Evolutionary conservation across 75 land plant genomes (phyloP), one percentile per base, ranked within the genome.

Genomic region (Adiantum capillusveneris): DNA sequence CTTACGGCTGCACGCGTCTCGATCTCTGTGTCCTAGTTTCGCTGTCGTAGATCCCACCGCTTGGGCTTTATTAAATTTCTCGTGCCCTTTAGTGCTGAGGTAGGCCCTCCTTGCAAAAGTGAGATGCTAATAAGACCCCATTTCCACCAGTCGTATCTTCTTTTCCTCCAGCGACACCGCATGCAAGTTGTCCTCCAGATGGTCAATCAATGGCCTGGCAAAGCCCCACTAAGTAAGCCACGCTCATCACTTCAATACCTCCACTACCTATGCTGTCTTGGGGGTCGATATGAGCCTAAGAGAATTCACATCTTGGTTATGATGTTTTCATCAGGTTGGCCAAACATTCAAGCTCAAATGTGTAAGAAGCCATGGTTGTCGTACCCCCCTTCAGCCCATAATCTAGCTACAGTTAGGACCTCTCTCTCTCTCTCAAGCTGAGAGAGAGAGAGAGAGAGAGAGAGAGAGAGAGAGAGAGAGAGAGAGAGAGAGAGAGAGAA

Each of bases 381-480:
- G 75, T 79, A 0, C 81, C 86, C 0, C 86, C 83, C 54, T 83
- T 73, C 66, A 83, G 62, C 2, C 84, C 86, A 58, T 83, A 83
- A 36, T 80, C 84, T 39, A 83, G 56, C 64, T 71, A 63, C 7
- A 78, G 82, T 37, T 79, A 68, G 0, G 78, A 21, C 26, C 80
- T 72, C 11, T 51, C 80, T 36, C 71, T 58, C 55, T 76, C 69
- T 34, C 76, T 80, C 66, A 6, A 69, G 54, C 9, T 69, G 53
- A 46, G 31, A n/a, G n/a, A n/a, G n/a, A n/a, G n/a, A n/a, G n/a
- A n/a, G n/a, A n/a, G n/a, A n/a, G n/a, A n/a, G n/a, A n/a, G n/a
- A n/a, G n/a, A n/a, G n/a, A n/a, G n/a, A n/a, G n/a, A n/a, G n/a
- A n/a, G n/a, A n/a, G n/a, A n/a, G n/a, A n/a, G n/a, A n/a, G n/a